Evolutionary conservation across 1,139 yeast species (phyloP), one percentile per base, ranked within the genome.

Genomic region (Insectozyma bohioensis): DNA sequence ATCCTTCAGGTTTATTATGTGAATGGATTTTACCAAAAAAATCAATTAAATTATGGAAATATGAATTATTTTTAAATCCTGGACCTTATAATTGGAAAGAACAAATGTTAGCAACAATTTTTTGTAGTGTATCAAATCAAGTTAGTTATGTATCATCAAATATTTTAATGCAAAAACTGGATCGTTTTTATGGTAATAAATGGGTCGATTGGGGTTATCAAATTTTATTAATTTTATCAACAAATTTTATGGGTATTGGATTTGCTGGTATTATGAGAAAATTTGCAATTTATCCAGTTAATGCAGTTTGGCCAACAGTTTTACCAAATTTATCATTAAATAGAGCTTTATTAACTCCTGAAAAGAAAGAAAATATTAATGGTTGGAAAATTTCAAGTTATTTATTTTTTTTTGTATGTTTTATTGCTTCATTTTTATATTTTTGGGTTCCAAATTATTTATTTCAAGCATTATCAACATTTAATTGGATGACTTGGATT

Each of bases 191-290:
- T 43, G 58, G 62, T 25, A 52, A 56, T 28, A 42, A 54, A 10
- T 71, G 76, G 71, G 73, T 67, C 9, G 58, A 59, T 12, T 62
- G 63, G 41, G 79, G 80, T 16, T 75, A 73, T 46, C 78, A 75
- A 50, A 49, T 72, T 7, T 28, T 33, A 13, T 54, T 80, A 29
- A 63, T 73, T 5, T 46, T 78, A 25, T 63, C 80, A 3, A 70
- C 82, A 4, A 81, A 79, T 48, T 72, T 70, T 41, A 51, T 80
- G 48, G 87, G 87, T 19, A 72, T 78, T 43, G 82, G 83, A 2
- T 66, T 78, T 47, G 81, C 85, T 22, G 85, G 86, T 38, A 47
- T 80, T 15, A 55, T 77, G 54, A 67, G 85, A 47, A 67, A 67
- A 35, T 67, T 79, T 43, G 69, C 74, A 10, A 67, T 80, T 12